Conservation (phyloP, 768 basidiomycete species). For the Boletus sensibilis region DNA sequence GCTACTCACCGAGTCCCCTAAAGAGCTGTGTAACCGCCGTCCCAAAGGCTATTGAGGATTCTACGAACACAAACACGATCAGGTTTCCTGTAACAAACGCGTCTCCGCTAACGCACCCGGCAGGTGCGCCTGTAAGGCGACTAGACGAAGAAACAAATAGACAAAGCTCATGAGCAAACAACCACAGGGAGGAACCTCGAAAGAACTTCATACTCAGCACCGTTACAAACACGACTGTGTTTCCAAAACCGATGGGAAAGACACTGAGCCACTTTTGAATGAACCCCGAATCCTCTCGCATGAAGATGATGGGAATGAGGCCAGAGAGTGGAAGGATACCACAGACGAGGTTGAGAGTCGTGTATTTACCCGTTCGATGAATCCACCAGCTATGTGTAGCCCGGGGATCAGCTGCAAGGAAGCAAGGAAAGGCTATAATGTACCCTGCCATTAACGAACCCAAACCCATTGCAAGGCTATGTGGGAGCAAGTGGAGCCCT, state of each 20-base stretch:
- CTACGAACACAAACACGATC: slow-evolving; percentile 1
- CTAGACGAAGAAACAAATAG: background rate
- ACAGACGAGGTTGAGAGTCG: slow-evolving; percentile 5
- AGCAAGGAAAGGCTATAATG: background rate
- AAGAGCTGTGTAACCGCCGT: slow-evolving; percentile 11
- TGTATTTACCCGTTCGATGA: slow-evolving; percentile 14
- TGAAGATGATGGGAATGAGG: slow-evolving; percentile 8
- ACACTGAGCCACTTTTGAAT: slow-evolving; percentile 12
- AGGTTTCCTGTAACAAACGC: background rate
- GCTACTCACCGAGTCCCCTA: slow-evolving; percentile 9
- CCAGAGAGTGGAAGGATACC: slow-evolving; percentile 14
- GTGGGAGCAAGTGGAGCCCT: slow-evolving; percentile 16
- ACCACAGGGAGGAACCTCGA: background rate
- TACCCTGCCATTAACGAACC: slow-evolving; percentile 14
- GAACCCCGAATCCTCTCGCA: slow-evolving; percentile 8
- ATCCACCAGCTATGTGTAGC: slow-evolving; percentile 5
- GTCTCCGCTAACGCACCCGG: background rate
- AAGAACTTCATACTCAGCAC: slow-evolving; percentile 5
- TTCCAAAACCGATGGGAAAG: slow-evolving; percentile 20
- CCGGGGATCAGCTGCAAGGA: background rate
- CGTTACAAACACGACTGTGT: slow-evolving; percentile 13
- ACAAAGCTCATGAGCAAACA: background rate
- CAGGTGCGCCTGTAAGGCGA: slow-evolving; percentile 15
- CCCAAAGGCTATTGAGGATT: background rate
- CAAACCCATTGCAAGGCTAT: slow-evolving; percentile 13